Evolutionary conservation across 2,329 filamentous ascomycete genomes (phyloP).

Genomic region (Aspergillus pseudoterreus): DNA sequence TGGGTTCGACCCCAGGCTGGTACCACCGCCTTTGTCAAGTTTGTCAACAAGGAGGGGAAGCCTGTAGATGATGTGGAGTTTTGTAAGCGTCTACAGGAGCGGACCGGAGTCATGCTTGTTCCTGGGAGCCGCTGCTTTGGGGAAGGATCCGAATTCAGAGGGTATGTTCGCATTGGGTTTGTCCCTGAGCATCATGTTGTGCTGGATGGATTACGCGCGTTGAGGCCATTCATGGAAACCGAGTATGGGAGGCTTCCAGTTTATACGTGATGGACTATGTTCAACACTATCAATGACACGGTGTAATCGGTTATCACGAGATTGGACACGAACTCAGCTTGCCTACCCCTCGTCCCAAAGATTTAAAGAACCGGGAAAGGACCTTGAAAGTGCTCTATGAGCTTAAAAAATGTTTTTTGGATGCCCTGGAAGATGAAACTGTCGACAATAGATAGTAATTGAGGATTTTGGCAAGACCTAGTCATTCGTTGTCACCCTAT

Average conservation of each 20-base stretch:
- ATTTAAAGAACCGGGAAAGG: too few relatives aligned
- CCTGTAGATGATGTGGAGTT: constrained; percentile 67
- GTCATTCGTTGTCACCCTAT: too few relatives aligned
- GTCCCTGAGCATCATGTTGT: constrained; percentile 66
- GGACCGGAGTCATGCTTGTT: constrained; percentile 67
- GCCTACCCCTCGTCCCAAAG: too few relatives aligned
- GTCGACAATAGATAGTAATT: too few relatives aligned
- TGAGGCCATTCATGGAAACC: constrained; percentile 51
- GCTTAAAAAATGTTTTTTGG: too few relatives aligned
- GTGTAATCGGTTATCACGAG: neutral
- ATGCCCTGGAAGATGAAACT: too few relatives aligned
- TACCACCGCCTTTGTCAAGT: constrained; percentile 72
- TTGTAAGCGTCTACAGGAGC: constrained; percentile 62
- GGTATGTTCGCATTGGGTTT: constrained; percentile 73
- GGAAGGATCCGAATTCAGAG: constrained; percentile 58
- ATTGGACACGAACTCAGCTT: too few relatives aligned
- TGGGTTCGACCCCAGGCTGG: constrained; percentile 71
- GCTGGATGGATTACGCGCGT: constrained; percentile 57
- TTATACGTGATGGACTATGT: neutral
- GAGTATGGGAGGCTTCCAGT: constrained; percentile 29
- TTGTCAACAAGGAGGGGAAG: constrained; percentile 52
- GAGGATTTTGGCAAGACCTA: too few relatives aligned
- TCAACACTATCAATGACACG: neutral
- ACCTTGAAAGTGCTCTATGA: too few relatives aligned
- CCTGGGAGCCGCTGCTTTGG: constrained; percentile 73